Percentiles rank a stretch among this genome's conserved stretches.
phyloP scores from a whole-genome alignment of 179 eudicot species.

The Gypsophila paniculata region DNA sequence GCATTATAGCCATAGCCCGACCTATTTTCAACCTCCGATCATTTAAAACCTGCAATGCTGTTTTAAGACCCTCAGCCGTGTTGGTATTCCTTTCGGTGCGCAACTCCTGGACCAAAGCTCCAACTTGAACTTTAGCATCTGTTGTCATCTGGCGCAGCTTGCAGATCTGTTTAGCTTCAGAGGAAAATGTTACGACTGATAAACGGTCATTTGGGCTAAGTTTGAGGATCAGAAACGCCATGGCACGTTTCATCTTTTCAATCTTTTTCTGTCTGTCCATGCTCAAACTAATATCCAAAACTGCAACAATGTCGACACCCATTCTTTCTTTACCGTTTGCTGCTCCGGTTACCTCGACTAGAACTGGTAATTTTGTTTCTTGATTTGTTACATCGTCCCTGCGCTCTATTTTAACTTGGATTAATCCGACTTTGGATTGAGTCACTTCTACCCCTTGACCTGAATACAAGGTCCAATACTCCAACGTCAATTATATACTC shows the following conservation, averaged over 20 bases:
- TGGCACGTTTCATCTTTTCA: slow-evolving; percentile 8
- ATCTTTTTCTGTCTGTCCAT: slow-evolving; percentile 5
- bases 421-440: background rate
- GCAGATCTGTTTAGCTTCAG: background rate
- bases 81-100: background rate
- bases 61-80: slow-evolving; percentile 10
- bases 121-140: background rate
- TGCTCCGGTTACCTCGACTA: slow-evolving; percentile 9
- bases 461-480: too few relatives aligned
- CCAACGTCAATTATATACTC: too few relatives aligned
- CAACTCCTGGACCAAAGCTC: background rate
- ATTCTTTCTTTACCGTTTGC: background rate
- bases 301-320: slow-evolving; percentile 20
- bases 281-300: slow-evolving; percentile 15
- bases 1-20: slow-evolving; percentile 17
- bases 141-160: slow-evolving; percentile 10
- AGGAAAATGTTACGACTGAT: slow-evolving; percentile 9
- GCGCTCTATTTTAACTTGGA: background rate
- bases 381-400: background rate
- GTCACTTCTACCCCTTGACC: background rate
- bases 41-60: slow-evolving; percentile 9
- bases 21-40: background rate
- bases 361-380: background rate
- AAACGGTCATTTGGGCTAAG: slow-evolving; percentile 18
- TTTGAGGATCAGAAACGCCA: background rate